Evolutionary conservation across 1,284 basidiomycete genomes (phyloP).

Genomic region (Takashimella tepidaria): DNA sequence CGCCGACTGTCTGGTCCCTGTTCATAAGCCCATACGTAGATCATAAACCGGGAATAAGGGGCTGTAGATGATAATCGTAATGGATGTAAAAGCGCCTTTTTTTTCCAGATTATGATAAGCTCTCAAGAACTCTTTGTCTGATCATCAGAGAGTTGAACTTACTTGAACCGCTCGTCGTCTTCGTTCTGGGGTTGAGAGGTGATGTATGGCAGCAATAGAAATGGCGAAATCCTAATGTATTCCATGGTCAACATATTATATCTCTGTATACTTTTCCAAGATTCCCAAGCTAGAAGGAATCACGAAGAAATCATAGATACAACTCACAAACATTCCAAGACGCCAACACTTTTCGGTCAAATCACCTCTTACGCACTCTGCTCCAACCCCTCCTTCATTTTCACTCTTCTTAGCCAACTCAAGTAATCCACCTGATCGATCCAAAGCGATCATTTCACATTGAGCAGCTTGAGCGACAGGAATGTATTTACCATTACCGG

Average conservation of each 20-base stretch:
- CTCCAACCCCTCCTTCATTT: constrained; percentile 4
- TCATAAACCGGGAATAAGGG: constrained; percentile 66
- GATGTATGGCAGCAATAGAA: constrained; percentile 92
- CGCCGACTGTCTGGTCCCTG: constrained; percentile 80
- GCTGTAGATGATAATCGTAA: constrained; percentile 53
- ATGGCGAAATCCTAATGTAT: constrained; percentile 76
- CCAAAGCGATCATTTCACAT: constrained; percentile 64
- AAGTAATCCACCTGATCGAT: constrained; percentile 73
- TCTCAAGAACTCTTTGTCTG: too few relatives aligned
- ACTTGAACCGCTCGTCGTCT: constrained; percentile 69
- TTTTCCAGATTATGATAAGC: too few relatives aligned
- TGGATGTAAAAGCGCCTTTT: constrained; percentile 60
- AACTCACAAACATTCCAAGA: constrained; percentile 66
- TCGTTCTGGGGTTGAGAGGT: constrained; percentile 72
- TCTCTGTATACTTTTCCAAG: too few relatives aligned
- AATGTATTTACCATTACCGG: constrained; percentile 97
- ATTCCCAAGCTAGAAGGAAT: too few relatives aligned
- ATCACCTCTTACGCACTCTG: constrained; percentile 55
- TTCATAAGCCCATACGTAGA: constrained; percentile 98
- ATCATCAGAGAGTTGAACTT: too few relatives aligned
- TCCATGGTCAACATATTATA: too few relatives aligned
- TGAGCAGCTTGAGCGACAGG: constrained; percentile 53
- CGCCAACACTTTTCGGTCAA: constrained; percentile 59
- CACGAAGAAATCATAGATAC: too few relatives aligned
- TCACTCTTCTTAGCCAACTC: constrained; percentile 60